A percentile compares a stretch with the other conserved stretches of the same genome.
Evolutionary conservation across 768 basidiomycete genomes (phyloP).

Genomic region (Leccinum rimulosum): DNA sequence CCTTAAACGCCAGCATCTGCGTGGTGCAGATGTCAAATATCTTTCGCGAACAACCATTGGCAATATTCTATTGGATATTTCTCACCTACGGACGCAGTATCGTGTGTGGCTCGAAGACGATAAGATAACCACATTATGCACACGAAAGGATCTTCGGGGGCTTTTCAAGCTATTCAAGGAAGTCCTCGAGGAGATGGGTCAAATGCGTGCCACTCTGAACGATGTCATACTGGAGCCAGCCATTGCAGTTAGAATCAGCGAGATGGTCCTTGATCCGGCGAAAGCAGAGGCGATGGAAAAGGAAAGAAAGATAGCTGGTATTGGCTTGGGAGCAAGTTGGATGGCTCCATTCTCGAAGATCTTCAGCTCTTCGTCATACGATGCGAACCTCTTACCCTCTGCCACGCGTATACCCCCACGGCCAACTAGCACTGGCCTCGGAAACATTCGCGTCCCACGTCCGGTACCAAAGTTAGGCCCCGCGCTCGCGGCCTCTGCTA

Average conservation of each 20-base stretch:
- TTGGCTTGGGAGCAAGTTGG: conserved; percentile 55
- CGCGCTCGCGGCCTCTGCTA: conserved; percentile 82
- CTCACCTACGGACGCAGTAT: conserved; percentile 69
- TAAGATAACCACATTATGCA: conserved; percentile 55
- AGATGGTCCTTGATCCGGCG: conserved; percentile 61
- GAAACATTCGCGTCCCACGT: conserved; percentile 34
- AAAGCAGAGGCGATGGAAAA: conserved; percentile 44
- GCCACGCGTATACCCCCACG: conserved; percentile 26
- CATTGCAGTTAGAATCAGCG: conserved; percentile 67
- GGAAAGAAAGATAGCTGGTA: conserved; percentile 31
- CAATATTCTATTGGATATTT: conserved; percentile 68
- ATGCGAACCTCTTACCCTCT: conserved; percentile 10
- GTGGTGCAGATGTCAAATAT: conserved; percentile 81
- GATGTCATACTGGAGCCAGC: conserved; percentile 87
- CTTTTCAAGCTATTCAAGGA: conserved; percentile 87
- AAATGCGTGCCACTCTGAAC: conserved; percentile 80
- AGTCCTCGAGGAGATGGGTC: conserved; percentile 76
- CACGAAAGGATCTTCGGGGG: conserved; percentile 76
- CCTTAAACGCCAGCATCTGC: conserved; percentile 85
- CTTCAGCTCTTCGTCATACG: conserved; percentile 46
- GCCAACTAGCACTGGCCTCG: conserved; percentile 26
- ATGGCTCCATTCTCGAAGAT: conserved; percentile 85
- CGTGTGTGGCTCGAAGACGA: conserved; percentile 74
- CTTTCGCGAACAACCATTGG: conserved; percentile 81
- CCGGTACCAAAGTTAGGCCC: conserved; percentile 79